A percentile compares a stretch with the other conserved stretches of the same genome.
phyloP scores from a whole-genome alignment of 2,329 filamentous ascomycete species.

The Paradendryphiella salina region DNA sequence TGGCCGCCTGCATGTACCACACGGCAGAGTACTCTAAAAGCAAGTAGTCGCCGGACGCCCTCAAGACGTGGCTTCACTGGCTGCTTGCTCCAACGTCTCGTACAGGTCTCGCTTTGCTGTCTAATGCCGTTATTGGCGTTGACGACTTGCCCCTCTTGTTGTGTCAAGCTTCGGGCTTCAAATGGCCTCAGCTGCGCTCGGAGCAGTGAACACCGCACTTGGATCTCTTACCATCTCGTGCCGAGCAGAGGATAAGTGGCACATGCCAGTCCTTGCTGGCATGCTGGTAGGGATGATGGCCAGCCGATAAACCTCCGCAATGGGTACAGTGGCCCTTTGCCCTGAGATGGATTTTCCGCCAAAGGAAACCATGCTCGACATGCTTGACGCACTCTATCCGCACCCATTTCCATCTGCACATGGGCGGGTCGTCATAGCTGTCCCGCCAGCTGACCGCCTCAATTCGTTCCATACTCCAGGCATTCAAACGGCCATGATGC shows the following conservation, averaged over 20 bases:
- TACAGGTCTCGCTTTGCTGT: conserved; percentile 15
- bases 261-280: conserved; percentile 9
- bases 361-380: conserved; percentile 23
- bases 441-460: conserved; percentile 39
- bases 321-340: conserved; percentile 5
- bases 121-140: conserved; percentile 11
- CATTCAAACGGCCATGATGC: conserved; percentile 26
- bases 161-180: conserved; percentile 16
- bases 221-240: conserved; percentile 8
- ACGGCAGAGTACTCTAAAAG: conserved; percentile 4
- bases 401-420: conserved; percentile 17
- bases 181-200: conserved; percentile 15
- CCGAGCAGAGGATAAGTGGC: conserved; percentile 10
- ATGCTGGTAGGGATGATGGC: conserved; percentile 5
- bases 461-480: conserved; percentile 16
- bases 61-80: conserved; percentile 17
- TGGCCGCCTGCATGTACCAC: conserved; percentile 29
- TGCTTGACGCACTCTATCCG: conserved; percentile 10
- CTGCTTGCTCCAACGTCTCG: conserved; percentile 22
- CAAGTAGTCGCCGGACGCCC: conserved; percentile 9
- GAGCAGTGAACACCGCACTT: conserved; percentile 10
- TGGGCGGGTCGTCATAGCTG: conserved; percentile 24
- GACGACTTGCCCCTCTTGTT: conserved; percentile 9
- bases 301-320: conserved; percentile 12
- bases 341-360: conserved; percentile 14